Conservation (phyloP, 1,139 yeast species). For the Yamadazyma diddensiae region DNA sequence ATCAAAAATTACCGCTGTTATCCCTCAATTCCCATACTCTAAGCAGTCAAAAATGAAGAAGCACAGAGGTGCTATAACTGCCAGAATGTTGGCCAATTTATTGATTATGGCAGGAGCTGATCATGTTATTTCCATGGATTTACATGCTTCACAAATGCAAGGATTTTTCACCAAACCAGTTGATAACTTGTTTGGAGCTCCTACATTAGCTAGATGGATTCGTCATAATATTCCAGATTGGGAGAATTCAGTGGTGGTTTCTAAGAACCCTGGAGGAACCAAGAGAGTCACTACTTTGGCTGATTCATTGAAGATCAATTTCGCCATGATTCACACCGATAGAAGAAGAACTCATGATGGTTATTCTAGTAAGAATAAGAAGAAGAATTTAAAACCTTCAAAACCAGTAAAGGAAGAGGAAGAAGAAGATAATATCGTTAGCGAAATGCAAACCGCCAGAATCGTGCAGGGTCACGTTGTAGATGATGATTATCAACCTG, state of each 20-base stretch:
- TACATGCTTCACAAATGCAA: constrained; percentile 99
- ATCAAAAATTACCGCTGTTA: constrained; percentile 91
- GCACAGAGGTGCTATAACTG: constrained; percentile 98
- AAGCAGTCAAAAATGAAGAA: constrained; percentile 98
- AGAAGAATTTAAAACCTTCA: constrained; percentile 31
- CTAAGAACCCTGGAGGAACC: constrained; percentile 98
- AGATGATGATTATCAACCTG: constrained; percentile 64
- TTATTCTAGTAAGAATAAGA: constrained; percentile 40
- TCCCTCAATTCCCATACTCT: constrained; percentile 96
- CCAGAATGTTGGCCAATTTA: constrained; percentile 96
- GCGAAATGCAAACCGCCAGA: constrained; percentile 93
- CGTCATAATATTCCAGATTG: constrained; percentile 84
- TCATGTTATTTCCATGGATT: constrained; percentile 96
- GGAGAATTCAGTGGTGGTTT: constrained; percentile 78
- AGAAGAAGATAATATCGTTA: constrained; percentile 68
- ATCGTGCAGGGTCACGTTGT: constrained; percentile 97
- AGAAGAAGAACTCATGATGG: constrained; percentile 85
- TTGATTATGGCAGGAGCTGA: constrained; percentile 99
- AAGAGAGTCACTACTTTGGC: constrained; percentile 97
- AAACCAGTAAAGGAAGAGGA: constrained; percentile 27
- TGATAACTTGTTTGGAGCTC: constrained; percentile 94
- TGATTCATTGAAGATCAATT: constrained; percentile 89
- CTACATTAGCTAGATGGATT: constrained; percentile 95
- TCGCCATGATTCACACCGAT: constrained; percentile 99
- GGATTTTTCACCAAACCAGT: constrained; percentile 98